Base-by-base conservation (phyloP, 2,329 filamentous ascomycete genomes). In the Cladosporium cucumerinum region DNA sequence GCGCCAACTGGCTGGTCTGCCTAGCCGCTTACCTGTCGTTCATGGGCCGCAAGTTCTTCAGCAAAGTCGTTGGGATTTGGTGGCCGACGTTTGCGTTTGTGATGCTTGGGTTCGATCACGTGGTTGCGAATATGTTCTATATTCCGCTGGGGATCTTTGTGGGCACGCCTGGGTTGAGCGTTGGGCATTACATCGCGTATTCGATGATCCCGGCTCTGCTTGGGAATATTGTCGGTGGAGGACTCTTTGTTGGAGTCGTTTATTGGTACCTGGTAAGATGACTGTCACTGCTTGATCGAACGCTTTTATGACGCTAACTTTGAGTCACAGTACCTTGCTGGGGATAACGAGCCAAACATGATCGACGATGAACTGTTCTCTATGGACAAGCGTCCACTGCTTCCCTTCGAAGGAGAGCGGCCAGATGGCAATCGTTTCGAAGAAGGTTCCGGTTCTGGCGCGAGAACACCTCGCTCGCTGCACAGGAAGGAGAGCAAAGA, bases 1-100 rank as follows among this genome's bases (percentile, higher is more conserved):
- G 84, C 5, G 72, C 71, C 69, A 86, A 86, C 73, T 86, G 84
- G 84, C 79, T 87, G 0, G 84, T 87, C 2, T 85, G 83, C 65
- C 74, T 86, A 28, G 83, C 82, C 0, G 80, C 82, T 52, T 86
- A 78, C 65, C 74, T 83, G 10, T 78, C 77, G 1, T 75, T 81
- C 3, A 81, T 82, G 64, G 82, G 81, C 5, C 79, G 81, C 2
- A 84, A 86, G 62, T 73, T 85, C 14, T 76, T 78, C 21, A 83
- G 81, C 11, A 86, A 86, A 69, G 78, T 86, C 1, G 73, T 83
- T 12, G 81, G 81, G 1, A 84, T 86, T 68, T 87, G 85, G 84
- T 83, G 80, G 70, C 84, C 84, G 0, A 82, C 81, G 6, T 84
- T 85, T 64, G 81, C 79, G 1, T 86, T 86, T 66, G 83, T 85